Conservation (phyloP, 1,139 yeast species). For the Candida mesenterica region DNA sequence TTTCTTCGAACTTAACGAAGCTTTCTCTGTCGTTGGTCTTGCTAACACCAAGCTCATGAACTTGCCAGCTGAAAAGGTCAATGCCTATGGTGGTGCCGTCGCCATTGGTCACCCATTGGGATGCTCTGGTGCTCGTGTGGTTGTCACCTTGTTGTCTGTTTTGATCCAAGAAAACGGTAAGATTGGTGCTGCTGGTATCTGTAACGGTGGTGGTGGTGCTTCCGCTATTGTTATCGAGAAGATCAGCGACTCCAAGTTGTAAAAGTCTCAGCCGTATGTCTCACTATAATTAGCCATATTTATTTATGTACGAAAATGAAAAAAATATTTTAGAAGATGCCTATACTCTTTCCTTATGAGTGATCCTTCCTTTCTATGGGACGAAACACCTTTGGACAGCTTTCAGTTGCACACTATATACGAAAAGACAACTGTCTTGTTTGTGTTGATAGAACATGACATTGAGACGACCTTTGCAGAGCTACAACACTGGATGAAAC, state of each 20-base stretch:
- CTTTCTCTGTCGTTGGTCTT: constrained; percentile 92
- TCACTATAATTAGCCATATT: constrained; percentile 1
- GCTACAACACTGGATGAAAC: constrained; percentile 25
- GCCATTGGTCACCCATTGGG: constrained; percentile 98
- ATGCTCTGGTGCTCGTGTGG: constrained; percentile 94
- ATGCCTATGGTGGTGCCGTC: constrained; percentile 97
- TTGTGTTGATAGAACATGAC: constrained; percentile 3
- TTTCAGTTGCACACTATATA: constrained; percentile 5
- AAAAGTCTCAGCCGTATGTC: no score
- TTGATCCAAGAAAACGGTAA: constrained; percentile 82
- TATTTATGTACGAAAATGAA: constrained; percentile 5
- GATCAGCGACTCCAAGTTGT: constrained; percentile 24
- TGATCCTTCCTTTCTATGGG: constrained; percentile 11
- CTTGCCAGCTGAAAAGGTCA: constrained; percentile 67
- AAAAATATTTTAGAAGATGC: background rate
- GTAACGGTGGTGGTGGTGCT: constrained; percentile 99
- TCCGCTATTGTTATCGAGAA: constrained; percentile 76
- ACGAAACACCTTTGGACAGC: constrained; percentile 6
- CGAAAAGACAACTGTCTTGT: constrained; percentile 3
- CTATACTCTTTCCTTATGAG: no score
- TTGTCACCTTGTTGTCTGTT: constrained; percentile 77
- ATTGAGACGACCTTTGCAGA: background rate
- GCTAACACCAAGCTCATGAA: constrained; percentile 79
- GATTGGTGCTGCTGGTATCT: constrained; percentile 90
- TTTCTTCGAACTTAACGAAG: constrained; percentile 92